These are phyloP conservation scores for Vigna trinervia DNA, from an alignment of 306 rosid species.

Conservation along the genomic window DNA sequence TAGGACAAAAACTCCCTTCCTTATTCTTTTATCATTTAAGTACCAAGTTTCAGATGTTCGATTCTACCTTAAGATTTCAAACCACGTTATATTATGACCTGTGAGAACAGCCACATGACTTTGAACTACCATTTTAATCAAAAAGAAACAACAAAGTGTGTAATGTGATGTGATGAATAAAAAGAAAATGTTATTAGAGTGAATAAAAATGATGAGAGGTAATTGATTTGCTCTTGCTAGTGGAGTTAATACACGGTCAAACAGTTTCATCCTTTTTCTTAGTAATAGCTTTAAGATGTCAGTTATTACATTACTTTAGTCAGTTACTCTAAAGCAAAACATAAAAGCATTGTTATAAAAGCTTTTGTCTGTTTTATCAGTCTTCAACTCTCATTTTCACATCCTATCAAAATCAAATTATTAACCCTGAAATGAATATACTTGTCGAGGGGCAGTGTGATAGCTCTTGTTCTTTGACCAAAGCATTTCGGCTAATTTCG, in stretches of 20 bases:
- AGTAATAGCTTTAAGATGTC: conserved; percentile 14
- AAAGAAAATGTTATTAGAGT: conserved; percentile 17
- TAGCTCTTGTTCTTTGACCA: conserved; percentile 6
- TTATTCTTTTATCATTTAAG: conserved; percentile 4
- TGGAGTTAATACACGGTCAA: conserved; percentile 41
- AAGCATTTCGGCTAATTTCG: neutral
- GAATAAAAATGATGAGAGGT: conserved; percentile 29
- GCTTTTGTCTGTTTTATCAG: conserved; percentile 4
- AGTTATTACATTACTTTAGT: conserved; percentile 38
- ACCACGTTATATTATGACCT: neutral
- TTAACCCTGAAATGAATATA: conserved; percentile 20
- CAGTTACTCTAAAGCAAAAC: conserved; percentile 32
- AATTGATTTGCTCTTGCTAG: conserved; percentile 40
- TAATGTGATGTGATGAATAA: neutral
- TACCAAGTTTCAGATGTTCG: conserved; percentile 49
- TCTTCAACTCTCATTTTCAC: conserved; percentile 36
- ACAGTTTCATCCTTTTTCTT: conserved; percentile 32
- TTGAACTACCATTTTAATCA: conserved; percentile 3
- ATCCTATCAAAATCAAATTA: conserved; percentile 24
- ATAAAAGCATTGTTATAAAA: conserved; percentile 27
- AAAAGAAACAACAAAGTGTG: neutral
- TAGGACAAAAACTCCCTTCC: conserved; percentile 46
- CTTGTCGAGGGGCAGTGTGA: conserved; percentile 21
- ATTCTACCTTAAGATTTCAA: conserved; percentile 52
- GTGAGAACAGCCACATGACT: conserved; percentile 34